phyloP scores from a whole-genome alignment of 164 flowering plant genomes.

The Pachysandra terminalis region DNA sequence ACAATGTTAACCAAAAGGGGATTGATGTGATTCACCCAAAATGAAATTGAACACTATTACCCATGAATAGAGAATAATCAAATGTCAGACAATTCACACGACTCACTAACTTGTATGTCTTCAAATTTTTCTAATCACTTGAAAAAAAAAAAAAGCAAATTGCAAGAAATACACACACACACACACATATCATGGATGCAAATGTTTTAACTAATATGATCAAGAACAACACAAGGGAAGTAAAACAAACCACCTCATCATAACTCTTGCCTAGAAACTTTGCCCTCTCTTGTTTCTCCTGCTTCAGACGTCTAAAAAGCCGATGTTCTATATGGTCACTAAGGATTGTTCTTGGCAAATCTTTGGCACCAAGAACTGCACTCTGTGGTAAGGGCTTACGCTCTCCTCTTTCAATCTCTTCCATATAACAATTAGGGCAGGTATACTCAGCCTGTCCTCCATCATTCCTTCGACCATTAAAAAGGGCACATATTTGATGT shows the following conservation, averaged over 20 bases:
- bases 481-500: conserved; percentile 97
- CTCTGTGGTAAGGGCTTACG: conserved; percentile 92
- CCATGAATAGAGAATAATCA: no score
- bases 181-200: neutral
- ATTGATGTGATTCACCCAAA: no score
- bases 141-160: neutral
- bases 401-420: conserved; percentile 79
- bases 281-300: conserved; percentile 88
- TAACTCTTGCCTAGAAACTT: conserved; percentile 58
- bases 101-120: no score
- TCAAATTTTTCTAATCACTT: no score
- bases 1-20: no score
- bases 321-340: conserved; percentile 96
- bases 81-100: no score
- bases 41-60: no score
- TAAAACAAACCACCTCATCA: conserved; percentile 63
- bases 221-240: neutral
- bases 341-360: conserved; percentile 89
- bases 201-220: neutral
- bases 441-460: conserved; percentile 99
- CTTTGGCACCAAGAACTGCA: conserved; percentile 99
- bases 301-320: conserved; percentile 60
- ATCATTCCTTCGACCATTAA: conserved; percentile 94
- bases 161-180: no score
- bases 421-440: conserved; percentile 90